phyloP scores from a whole-genome alignment of 2,329 filamentous ascomycete species.

The Talaromyces albobiverticillius region DNA sequence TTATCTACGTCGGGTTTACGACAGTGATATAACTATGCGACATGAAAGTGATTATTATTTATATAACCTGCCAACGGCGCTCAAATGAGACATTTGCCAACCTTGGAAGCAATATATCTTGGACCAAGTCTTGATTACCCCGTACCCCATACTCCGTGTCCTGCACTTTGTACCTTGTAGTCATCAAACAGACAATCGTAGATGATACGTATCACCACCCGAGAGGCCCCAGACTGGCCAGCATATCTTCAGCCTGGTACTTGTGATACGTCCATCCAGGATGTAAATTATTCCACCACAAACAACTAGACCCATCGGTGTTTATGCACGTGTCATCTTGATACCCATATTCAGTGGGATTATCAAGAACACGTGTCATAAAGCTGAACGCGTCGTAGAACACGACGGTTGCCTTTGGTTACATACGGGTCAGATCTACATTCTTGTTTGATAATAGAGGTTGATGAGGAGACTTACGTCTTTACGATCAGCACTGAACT shows the following conservation, averaged over 20 bases:
- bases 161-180: neutral
- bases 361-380: conserved; percentile 17
- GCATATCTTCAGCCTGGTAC: conserved; percentile 12
- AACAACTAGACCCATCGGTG: conserved; percentile 13
- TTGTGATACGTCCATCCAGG: conserved; percentile 15
- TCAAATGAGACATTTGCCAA: too few relatives aligned
- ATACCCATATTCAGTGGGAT: conserved; percentile 14
- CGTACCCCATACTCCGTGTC: conserved; percentile 1
- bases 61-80: too few relatives aligned
- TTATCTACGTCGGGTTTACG: too few relatives aligned
- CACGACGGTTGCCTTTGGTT: conserved; percentile 10
- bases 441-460: neutral
- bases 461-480: conserved; percentile 10
- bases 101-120: neutral
- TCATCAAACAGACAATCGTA: neutral
- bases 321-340: conserved; percentile 13
- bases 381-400: conserved; percentile 15
- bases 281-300: conserved; percentile 18
- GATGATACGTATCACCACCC: conserved; percentile 8
- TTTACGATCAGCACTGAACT: conserved; percentile 4
- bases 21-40: too few relatives aligned
- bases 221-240: conserved; percentile 10
- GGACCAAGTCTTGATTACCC: neutral
- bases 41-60: too few relatives aligned
- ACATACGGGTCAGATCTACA: neutral